A percentile compares a stretch with the other conserved stretches of the same genome.
Evolutionary conservation across 2,329 filamentous ascomycete genomes (phyloP).

Genomic region (Penicillium freii): DNA sequence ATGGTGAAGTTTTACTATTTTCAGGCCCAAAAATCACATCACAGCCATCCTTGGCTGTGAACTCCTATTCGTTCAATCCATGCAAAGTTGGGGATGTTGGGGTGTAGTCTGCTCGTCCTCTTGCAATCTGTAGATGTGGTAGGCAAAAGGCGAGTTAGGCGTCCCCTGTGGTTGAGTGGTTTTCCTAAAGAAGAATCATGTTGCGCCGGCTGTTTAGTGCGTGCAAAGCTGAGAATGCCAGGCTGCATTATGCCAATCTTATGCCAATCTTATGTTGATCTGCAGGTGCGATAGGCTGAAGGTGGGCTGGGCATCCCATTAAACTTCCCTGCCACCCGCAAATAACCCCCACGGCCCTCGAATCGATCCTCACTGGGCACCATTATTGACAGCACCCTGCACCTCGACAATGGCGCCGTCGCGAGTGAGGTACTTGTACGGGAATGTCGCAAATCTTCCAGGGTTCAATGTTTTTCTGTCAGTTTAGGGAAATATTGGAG

Average conservation of each 20-base stretch:
- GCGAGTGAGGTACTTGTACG: constrained; percentile 20
- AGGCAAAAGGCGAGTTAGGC: not conserved
- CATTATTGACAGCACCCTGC: constrained; percentile 20
- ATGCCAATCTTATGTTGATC: not conserved
- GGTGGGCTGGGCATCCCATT: no score
- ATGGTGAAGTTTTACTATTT: not conserved
- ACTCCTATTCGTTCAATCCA: not conserved
- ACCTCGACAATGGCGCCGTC: constrained; percentile 18
- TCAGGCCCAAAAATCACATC: not conserved
- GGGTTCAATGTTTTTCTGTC: no score
- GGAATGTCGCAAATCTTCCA: constrained; percentile 19
- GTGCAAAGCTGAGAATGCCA: not conserved
- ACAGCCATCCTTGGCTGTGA: not conserved
- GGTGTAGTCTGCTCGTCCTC: not conserved
- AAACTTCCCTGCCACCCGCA: no score
- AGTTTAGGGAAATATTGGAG: not conserved
- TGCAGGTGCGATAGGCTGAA: not conserved
- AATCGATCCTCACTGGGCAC: not conserved
- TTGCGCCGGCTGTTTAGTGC: not conserved
- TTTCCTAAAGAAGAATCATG: not conserved
- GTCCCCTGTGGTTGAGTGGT: not conserved
- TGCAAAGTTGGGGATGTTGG: not conserved
- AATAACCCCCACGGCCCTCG: not conserved
- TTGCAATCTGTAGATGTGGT: not conserved
- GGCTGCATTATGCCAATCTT: not conserved